phyloP scores from a whole-genome alignment of 1,284 basidiomycete species.

The Microbotryum saponariae region DNA sequence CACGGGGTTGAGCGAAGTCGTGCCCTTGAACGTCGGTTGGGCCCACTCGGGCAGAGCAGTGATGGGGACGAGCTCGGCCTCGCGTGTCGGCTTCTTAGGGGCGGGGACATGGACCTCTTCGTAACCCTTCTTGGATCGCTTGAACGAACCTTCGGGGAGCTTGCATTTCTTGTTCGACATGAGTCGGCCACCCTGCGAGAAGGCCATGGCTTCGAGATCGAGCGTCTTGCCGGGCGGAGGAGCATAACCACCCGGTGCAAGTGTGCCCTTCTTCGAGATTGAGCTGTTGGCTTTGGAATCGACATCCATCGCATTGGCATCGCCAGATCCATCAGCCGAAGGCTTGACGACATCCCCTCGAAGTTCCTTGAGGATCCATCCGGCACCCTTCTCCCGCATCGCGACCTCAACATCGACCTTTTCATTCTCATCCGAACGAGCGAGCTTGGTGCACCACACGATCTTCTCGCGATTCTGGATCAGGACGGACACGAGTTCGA shows the following conservation, averaged over 20 bases:
- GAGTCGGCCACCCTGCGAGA: slow-evolving; percentile 88
- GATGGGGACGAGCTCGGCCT: slow-evolving; percentile 68
- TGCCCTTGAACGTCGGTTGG: slow-evolving; percentile 64
- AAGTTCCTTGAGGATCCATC: slow-evolving; percentile 88
- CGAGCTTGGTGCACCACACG: slow-evolving; percentile 96
- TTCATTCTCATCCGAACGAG: slow-evolving; percentile 81
- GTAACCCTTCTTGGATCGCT: slow-evolving; percentile 90
- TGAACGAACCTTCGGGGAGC: slow-evolving; percentile 94
- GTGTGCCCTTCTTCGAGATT: slow-evolving; percentile 70
- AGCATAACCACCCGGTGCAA: slow-evolving; percentile 77
- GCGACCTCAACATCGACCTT: slow-evolving; percentile 91
- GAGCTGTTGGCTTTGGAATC: slow-evolving; percentile 43
- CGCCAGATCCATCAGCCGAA: slow-evolving; percentile 41
- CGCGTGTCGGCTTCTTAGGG: slow-evolving; percentile 62
- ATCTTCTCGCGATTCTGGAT: slow-evolving; percentile 93
- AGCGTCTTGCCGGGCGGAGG: slow-evolving; percentile 72
- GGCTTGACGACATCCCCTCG: slow-evolving; percentile 54
- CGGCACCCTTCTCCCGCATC: slow-evolving; percentile 94
- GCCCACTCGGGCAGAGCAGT: slow-evolving; percentile 77
- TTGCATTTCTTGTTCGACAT: slow-evolving; percentile 99
- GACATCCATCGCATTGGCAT: slow-evolving; percentile 64
- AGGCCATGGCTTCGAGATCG: slow-evolving; percentile 91
- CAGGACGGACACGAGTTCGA: slow-evolving; percentile 82
- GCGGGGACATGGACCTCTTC: slow-evolving; percentile 98
- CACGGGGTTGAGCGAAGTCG: slow-evolving; percentile 80